These are phyloP conservation scores for Beauveria pseudobassiana DNA, from an alignment of 2,329 filamentous ascomycete species.

Conservation along the genomic window DNA sequence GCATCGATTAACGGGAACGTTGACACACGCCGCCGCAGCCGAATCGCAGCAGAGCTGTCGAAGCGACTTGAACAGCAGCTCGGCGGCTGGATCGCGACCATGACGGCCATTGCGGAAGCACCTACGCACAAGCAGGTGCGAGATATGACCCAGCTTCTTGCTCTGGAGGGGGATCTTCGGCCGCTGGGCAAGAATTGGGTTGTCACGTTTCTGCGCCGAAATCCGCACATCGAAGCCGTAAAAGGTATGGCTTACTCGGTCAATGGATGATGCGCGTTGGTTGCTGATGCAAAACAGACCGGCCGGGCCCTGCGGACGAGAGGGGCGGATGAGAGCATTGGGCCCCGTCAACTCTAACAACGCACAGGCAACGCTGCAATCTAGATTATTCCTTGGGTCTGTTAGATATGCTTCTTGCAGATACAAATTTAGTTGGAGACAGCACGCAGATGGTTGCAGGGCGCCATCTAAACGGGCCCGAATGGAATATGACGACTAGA, in stretches of 20 bases:
- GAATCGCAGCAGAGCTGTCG: constrained; percentile 6
- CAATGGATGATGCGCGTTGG: no score
- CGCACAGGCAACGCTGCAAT: background rate
- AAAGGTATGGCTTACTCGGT: background rate
- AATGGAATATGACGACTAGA: no score
- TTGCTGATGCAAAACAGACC: background rate
- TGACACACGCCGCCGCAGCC: background rate
- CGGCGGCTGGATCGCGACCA: constrained; percentile 4
- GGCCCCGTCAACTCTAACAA: background rate
- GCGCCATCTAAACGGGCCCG: background rate
- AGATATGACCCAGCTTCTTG: constrained; percentile 5
- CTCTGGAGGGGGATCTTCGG: background rate
- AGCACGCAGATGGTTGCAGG: background rate
- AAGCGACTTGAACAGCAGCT: constrained; percentile 10
- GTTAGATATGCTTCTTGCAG: no score
- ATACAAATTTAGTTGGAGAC: no score
- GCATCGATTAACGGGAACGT: background rate
- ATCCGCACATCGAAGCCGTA: background rate
- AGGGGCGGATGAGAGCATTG: background rate
- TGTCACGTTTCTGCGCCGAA: constrained; percentile 6
- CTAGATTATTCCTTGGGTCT: no score
- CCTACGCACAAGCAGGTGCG: constrained; percentile 9
- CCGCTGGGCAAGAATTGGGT: constrained; percentile 12
- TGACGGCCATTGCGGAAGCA: background rate
- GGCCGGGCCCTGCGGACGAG: background rate